Conservation (phyloP, 2,329 filamentous ascomycete genomes). For the Allantophomopsis lycopodina region DNA sequence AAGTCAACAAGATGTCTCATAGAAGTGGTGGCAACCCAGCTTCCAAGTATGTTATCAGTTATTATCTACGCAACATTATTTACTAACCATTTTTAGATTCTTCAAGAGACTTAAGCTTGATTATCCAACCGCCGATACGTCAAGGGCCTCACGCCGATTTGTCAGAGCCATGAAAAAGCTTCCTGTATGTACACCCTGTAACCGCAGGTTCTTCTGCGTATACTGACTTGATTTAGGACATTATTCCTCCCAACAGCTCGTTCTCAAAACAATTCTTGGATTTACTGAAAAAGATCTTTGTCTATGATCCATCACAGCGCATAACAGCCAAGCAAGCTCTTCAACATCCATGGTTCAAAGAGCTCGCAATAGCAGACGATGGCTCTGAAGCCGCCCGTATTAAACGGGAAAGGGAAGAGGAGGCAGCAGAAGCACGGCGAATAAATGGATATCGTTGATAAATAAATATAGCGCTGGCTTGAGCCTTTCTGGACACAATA, state of each 20-base stretch:
- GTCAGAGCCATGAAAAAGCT: conserved; percentile 61
- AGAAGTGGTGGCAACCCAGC: conserved; percentile 44
- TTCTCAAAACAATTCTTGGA: conserved; percentile 52
- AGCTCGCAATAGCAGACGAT: conserved; percentile 47
- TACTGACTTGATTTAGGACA: conserved; percentile 31
- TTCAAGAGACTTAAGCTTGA: conserved; percentile 54
- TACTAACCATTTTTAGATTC: conserved; percentile 33
- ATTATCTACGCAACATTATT: not conserved
- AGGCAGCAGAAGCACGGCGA: conserved; percentile 4
- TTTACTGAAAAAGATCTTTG: conserved; percentile 51
- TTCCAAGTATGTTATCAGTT: conserved; percentile 40
- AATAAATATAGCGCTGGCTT: too few relatives aligned
- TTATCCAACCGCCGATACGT: conserved; percentile 50
- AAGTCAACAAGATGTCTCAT: conserved; percentile 40
- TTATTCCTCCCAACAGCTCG: conserved; percentile 43
- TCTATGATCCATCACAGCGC: conserved; percentile 50
- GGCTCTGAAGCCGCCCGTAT: conserved; percentile 57
- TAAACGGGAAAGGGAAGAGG: conserved; percentile 20
- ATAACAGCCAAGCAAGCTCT: conserved; percentile 55
- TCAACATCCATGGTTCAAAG: conserved; percentile 55
- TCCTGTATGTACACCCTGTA: conserved; percentile 29
- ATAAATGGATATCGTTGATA: conserved; percentile 3
- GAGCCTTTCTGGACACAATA: conserved; percentile 7
- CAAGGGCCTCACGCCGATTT: conserved; percentile 48
- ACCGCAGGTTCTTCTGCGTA: conserved; percentile 3